A percentile compares a stretch with the other conserved stretches of the same genome.
Conservation (phyloP, 768 basidiomycete species). For the Russula compacta region DNA sequence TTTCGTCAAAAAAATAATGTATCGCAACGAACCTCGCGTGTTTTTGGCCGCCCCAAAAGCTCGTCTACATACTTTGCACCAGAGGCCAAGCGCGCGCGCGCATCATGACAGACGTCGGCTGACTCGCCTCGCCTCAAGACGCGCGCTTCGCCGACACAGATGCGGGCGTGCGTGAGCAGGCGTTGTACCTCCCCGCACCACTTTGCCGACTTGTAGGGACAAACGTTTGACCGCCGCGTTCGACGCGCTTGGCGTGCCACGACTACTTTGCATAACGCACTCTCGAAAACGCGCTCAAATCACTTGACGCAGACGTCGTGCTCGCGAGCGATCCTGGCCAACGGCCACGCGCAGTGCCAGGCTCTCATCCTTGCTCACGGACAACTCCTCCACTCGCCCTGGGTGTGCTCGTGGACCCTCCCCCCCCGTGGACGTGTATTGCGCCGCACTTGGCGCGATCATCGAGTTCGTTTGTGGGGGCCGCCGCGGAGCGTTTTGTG, state of each 20-base stretch:
- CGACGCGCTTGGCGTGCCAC: conserved; percentile 39
- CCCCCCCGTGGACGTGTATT: conserved; percentile 39
- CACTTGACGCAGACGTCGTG: conserved; percentile 41
- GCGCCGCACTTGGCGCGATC: conserved; percentile 53
- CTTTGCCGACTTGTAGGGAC: conserved; percentile 51
- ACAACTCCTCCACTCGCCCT: conserved; percentile 43
- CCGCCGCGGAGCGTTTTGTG: conserved; percentile 34
- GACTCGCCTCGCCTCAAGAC: conserved; percentile 49
- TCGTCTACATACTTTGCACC: conserved; percentile 52
- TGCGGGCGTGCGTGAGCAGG: conserved; percentile 57
- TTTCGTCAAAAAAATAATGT: conserved; percentile 53
- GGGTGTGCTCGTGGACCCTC: conserved; percentile 50
- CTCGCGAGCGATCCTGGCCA: conserved; percentile 66
- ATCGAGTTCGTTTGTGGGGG: conserved; percentile 39
- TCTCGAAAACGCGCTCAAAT: conserved; percentile 42
- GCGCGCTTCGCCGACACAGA: conserved; percentile 54
- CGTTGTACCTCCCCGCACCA: conserved; percentile 57
- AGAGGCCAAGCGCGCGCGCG: conserved; percentile 43
- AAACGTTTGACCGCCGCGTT: conserved; percentile 56
- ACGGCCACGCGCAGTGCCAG: conserved; percentile 45
- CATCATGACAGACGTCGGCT: conserved; percentile 63
- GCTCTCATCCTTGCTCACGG: conserved; percentile 43
- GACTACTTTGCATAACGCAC: conserved; percentile 35
- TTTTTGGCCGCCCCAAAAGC: conserved; percentile 80
- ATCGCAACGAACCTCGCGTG: conserved; percentile 55